A percentile compares a stretch with the other conserved stretches of the same genome.
These are phyloP conservation scores for Zygosaccharomyces gambellarensis DNA, from an alignment of 805 yeast species.

Conservation along the genomic window DNA sequence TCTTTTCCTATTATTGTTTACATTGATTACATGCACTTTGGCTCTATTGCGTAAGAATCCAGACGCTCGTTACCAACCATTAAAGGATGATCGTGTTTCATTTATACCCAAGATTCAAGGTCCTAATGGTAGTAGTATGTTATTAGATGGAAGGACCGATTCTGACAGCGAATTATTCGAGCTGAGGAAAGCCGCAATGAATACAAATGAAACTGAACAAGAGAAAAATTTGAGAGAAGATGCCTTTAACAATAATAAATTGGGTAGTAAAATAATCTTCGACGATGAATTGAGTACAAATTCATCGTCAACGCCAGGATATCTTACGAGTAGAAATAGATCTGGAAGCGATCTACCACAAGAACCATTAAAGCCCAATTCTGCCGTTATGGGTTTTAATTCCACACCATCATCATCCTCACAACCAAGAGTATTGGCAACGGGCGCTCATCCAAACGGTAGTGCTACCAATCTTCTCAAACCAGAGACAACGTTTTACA, in stretches of 20 bases:
- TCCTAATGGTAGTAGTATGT: constrained; percentile 19
- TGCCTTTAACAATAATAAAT: constrained; percentile 14
- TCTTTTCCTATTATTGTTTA: constrained; percentile 71
- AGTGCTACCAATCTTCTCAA: constrained; percentile 22
- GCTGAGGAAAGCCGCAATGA: constrained; percentile 36
- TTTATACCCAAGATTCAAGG: constrained; percentile 69
- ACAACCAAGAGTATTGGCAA: constrained; percentile 15
- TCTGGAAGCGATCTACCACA: constrained; percentile 7
- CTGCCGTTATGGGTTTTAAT: constrained; percentile 26
- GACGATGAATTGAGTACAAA: constrained; percentile 19
- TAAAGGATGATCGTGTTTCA: constrained; percentile 95
- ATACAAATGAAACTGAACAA: constrained; percentile 33
- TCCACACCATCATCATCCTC: constrained; percentile 9
- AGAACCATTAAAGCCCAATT: constrained; percentile 28
- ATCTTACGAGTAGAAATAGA: constrained; percentile 9
- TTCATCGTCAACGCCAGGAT: constrained; percentile 9
- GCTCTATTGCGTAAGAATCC: constrained; percentile 88
- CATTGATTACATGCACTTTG: constrained; percentile 79
- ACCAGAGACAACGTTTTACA: constrained; percentile 33
- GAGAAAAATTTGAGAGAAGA: constrained; percentile 26
- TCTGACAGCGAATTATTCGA: constrained; percentile 34
- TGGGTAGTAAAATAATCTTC: constrained; percentile 13
- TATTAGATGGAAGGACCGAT: constrained; percentile 22
- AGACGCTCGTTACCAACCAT: constrained; percentile 90
- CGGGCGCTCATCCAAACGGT: constrained; percentile 11